Percentiles rank a stretch among this genome's conserved stretches.
Conservation (phyloP, 164 flowering plant genomes). For the Aristolochia californica region DNA sequence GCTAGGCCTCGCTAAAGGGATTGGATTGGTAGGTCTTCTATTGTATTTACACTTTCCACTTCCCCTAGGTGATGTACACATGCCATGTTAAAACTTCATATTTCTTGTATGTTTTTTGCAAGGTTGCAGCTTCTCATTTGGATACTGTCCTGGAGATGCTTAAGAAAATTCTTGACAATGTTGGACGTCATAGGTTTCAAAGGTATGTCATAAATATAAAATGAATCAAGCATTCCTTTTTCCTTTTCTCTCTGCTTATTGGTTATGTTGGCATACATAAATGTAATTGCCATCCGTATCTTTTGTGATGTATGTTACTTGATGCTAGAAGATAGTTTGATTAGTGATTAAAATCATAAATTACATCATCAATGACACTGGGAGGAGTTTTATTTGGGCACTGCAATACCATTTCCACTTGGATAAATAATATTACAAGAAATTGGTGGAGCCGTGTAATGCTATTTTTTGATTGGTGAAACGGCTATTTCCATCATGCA, state of each 20-base stretch:
- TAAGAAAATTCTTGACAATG: slow-evolving; percentile 69
- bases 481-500: too few species aligned
- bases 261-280: not conserved
- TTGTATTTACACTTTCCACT: not conserved
- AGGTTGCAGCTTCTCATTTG: slow-evolving; percentile 98
- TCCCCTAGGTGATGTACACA: not conserved
- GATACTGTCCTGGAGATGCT: slow-evolving; percentile 89
- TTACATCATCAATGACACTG: too few species aligned
- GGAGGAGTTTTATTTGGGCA: too few species aligned
- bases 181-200: slow-evolving; percentile 59
- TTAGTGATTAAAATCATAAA: too few species aligned
- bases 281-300: too few species aligned
- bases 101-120: slow-evolving; percentile 1
- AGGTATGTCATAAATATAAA: slow-evolving; percentile 27
- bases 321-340: too few species aligned
- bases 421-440: too few species aligned
- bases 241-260: slow-evolving; percentile 1
- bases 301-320: too few species aligned
- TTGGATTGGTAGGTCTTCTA: slow-evolving; percentile 69
- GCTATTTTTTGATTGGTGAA: too few species aligned
- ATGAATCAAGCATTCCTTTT: not conserved
- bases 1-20: slow-evolving; percentile 92
- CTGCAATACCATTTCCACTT: too few species aligned
- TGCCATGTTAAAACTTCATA: not conserved
- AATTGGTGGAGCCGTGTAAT: too few species aligned